Percentiles rank a stretch among this genome's conserved stretches.
phyloP scores from a whole-genome alignment of 768 basidiomycete genomes.

The Hypholoma sublateritium region DNA sequence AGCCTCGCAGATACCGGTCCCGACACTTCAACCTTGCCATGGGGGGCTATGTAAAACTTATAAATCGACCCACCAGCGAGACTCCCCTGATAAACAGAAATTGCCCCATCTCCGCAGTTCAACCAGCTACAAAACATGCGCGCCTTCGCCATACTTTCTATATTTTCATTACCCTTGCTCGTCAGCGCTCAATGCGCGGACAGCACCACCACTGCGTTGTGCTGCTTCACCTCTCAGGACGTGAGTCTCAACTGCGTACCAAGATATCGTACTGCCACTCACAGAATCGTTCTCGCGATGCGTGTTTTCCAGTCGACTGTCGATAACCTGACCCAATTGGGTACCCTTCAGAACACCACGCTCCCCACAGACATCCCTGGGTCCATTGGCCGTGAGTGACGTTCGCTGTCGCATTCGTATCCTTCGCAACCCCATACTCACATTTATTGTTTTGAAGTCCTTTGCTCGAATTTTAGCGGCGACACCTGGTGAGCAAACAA shows the following conservation, averaged over 20 bases:
- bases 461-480: not conserved
- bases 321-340: constrained; percentile 1
- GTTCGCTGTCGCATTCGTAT: not conserved
- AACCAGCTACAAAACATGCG: not conserved
- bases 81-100: not conserved
- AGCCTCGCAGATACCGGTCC: not conserved
- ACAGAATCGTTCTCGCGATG: not conserved
- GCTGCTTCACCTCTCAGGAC: constrained; percentile 2
- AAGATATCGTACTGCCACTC: not conserved
- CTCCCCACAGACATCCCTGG: constrained; percentile 2
- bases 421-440: not conserved
- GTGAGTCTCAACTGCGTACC: not conserved
- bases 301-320: not conserved
- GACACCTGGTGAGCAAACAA: not conserved
- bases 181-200: constrained; percentile 4
- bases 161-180: not conserved
- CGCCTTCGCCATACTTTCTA: not conserved
- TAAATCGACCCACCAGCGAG: not conserved
- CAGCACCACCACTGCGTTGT: not conserved
- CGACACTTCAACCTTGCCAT: not conserved
- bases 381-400: not conserved
- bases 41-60: not conserved
- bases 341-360: not conserved
- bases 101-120: not conserved
- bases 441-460: not conserved